Conservation (phyloP, 1,139 yeast genomes). For the Lodderomyces parapsilosis region DNA sequence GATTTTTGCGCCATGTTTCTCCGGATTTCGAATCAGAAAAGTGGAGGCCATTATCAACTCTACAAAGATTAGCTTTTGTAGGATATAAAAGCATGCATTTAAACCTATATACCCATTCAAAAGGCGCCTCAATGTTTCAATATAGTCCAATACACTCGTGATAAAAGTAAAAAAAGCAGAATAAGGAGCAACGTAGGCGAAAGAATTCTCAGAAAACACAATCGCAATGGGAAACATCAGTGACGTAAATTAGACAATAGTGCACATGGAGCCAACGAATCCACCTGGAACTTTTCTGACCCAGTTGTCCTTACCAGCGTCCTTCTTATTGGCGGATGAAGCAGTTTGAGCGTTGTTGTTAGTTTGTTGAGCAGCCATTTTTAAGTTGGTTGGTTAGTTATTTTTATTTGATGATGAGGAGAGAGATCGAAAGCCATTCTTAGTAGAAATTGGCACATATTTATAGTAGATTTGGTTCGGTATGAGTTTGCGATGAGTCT, state of each 20-base stretch:
- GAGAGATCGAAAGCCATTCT: neutral
- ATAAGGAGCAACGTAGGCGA: neutral
- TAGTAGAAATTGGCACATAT: neutral
- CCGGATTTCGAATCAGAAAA: no score
- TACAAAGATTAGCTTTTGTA: neutral
- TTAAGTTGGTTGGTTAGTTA: neutral
- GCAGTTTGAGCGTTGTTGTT: conserved; percentile 4
- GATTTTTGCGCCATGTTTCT: no score
- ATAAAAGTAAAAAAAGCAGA: neutral
- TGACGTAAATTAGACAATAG: conserved; percentile 1
- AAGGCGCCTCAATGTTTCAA: neutral
- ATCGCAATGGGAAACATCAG: no score
- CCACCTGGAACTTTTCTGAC: conserved; percentile 3
- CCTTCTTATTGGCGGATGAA: neutral
- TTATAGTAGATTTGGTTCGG: neutral
- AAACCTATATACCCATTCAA: neutral
- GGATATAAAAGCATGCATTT: neutral
- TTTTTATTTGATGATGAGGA: neutral
- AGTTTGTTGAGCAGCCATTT: conserved; percentile 8
- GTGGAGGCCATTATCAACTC: neutral
- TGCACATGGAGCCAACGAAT: neutral
- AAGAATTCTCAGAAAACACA: neutral
- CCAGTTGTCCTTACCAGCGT: conserved; percentile 6
- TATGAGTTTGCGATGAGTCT: neutral
- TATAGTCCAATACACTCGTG: neutral